Evolutionary conservation across 2,329 filamentous ascomycete species (phyloP).

Genomic region (Stemphylium vesicarium): DNA sequence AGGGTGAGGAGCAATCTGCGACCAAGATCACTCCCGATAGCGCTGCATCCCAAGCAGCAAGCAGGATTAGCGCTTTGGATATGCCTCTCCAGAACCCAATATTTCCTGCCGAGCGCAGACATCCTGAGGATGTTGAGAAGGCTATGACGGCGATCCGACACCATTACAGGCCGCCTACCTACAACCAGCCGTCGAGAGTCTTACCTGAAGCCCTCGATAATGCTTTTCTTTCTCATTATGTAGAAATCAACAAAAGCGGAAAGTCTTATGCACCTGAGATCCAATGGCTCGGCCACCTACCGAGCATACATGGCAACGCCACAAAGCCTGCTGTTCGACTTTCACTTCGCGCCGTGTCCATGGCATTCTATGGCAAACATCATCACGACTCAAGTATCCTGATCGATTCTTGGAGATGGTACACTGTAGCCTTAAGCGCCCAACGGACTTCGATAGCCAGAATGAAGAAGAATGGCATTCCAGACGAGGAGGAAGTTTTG

Average conservation of each 20-base stretch:
- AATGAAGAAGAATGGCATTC: slow-evolving; percentile 26
- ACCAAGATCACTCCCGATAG: not conserved
- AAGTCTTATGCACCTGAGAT: slow-evolving; percentile 26
- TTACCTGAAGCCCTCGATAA: slow-evolving; percentile 33
- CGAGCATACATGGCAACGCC: slow-evolving; percentile 24
- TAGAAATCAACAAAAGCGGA: slow-evolving; percentile 33
- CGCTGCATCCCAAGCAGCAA: not conserved
- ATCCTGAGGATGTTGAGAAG: slow-evolving; percentile 21
- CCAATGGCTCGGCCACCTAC: slow-evolving; percentile 37
- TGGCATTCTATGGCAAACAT: slow-evolving; percentile 43
- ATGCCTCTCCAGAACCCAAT: not conserved
- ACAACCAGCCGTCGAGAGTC: slow-evolving; percentile 34
- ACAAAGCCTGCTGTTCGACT: slow-evolving; percentile 34
- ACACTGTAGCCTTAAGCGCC: slow-evolving; percentile 34
- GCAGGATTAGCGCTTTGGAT: not conserved
- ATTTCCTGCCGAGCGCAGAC: not conserved
- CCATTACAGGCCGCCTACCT: slow-evolving; percentile 30
- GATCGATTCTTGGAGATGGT: slow-evolving; percentile 43
- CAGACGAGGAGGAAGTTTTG: slow-evolving; percentile 38
- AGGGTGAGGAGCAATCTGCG: not conserved
- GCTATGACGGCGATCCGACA: slow-evolving; percentile 32
- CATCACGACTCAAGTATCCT: slow-evolving; percentile 38
- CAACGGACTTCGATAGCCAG: slow-evolving; percentile 31
- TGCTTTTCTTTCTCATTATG: slow-evolving; percentile 40
- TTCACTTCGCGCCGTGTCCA: slow-evolving; percentile 41